Percentiles rank a stretch among this genome's conserved stretches.
Conservation (phyloP, 257 asterid species). For the Scutellaria galericulata region DNA sequence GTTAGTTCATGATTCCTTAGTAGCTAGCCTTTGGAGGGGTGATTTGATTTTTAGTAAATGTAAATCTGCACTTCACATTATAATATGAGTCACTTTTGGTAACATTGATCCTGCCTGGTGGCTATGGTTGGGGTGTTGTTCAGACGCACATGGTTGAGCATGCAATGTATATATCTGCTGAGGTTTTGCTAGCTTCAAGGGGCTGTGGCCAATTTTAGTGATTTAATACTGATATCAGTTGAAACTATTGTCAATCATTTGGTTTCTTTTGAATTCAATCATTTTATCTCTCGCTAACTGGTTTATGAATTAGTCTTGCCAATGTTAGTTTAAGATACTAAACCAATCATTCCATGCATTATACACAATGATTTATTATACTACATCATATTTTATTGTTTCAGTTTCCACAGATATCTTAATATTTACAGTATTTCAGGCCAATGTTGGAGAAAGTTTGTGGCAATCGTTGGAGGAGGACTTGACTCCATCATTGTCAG, state of each 20-base stretch:
- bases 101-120: conserved; percentile 28
- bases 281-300: conserved; percentile 3
- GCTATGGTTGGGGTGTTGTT: conserved; percentile 23
- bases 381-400: conserved; percentile 20
- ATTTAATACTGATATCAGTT: not conserved
- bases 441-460: conserved; percentile 66
- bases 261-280: conserved; percentile 8
- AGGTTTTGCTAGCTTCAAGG: not conserved
- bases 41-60: conserved; percentile 6
- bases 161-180: not conserved
- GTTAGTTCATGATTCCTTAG: conserved; percentile 41
- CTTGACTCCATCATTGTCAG: conserved; percentile 70
- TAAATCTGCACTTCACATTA: not conserved
- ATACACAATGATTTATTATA: conserved; percentile 17
- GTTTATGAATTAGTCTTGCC: conserved; percentile 13
- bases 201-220: conserved; percentile 25
- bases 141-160: not conserved
- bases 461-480: conserved; percentile 93
- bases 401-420: conserved; percentile 4
- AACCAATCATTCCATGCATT: conserved; percentile 8
- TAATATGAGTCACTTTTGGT: not conserved
- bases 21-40: not conserved
- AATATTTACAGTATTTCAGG: conserved; percentile 53
- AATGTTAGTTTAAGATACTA: conserved; percentile 24
- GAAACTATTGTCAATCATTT: conserved; percentile 23